Evolutionary conservation across 352 stramenopile genomes (phyloP).

Genomic region (Phytopythium cucurbitacearum): DNA sequence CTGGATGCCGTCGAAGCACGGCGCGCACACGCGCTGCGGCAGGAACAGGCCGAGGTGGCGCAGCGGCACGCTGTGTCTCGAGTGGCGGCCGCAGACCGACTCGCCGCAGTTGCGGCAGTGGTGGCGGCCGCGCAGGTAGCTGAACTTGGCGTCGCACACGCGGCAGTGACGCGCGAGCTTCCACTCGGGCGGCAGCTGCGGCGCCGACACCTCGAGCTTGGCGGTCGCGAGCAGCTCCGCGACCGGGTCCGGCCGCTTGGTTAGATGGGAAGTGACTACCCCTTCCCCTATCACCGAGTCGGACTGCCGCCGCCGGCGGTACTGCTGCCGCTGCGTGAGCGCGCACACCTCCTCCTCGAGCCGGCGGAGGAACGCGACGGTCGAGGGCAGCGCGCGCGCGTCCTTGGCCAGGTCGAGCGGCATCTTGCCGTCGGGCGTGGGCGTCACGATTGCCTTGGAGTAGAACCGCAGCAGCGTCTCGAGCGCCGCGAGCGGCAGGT

Average conservation of each 20-base stretch:
- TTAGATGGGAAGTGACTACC: background rate
- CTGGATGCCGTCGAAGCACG: slow-evolving; percentile 57
- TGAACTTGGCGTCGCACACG: slow-evolving; percentile 69
- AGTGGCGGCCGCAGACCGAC: slow-evolving; percentile 75
- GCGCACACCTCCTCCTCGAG: slow-evolving; percentile 31
- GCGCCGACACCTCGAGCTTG: slow-evolving; percentile 12
- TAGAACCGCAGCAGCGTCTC: slow-evolving; percentile 69
- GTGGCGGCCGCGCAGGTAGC: slow-evolving; percentile 71
- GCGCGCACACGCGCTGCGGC: slow-evolving; percentile 60
- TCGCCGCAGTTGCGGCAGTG: slow-evolving; percentile 81
- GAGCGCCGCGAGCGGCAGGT: slow-evolving; percentile 50
- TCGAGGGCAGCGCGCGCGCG: slow-evolving; percentile 17
- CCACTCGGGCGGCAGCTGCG: slow-evolving; percentile 35
- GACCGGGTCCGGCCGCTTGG: background rate
- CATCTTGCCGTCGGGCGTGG: slow-evolving; percentile 51
- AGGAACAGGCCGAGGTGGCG: slow-evolving; percentile 51
- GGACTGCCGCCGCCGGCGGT: no score
- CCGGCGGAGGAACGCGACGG: slow-evolving; percentile 29
- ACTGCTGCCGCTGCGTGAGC: background rate
- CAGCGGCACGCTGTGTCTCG: slow-evolving; percentile 49
- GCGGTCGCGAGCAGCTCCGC: slow-evolving; percentile 8
- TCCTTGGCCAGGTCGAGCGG: slow-evolving; percentile 40
- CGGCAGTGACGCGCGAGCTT: slow-evolving; percentile 54
- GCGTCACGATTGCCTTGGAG: slow-evolving; percentile 35
- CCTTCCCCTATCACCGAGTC: no score